Evolutionary conservation across 108 stramenopile species (phyloP), one percentile per base, ranked within the genome.

Genomic region (Bacterosira constricta): DNA sequence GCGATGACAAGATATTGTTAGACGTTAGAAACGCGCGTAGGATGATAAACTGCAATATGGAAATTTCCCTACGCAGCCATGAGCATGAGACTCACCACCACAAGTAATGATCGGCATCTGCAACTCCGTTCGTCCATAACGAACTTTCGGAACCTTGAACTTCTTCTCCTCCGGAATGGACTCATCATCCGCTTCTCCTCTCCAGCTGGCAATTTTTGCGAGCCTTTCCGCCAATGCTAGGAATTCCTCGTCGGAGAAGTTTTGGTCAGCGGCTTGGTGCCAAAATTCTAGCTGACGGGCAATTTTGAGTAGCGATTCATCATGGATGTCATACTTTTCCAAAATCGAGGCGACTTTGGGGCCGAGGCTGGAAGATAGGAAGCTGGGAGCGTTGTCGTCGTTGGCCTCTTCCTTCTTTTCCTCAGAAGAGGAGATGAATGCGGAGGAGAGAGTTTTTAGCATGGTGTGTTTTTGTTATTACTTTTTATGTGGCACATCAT

Each of bases 81-180:
- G n/a, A n/a, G n/a, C n/a, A n/a, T n/a, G n/a, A n/a, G 72, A 71
- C 85, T 84, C 84, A 21, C 85, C 89, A 8, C 91, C 91, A 53
- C 85, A 88, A 6, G 89, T 90, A 23, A 92, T 61, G 44, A 89
- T 85, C 20, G 91, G 88, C 83, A 92, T 92, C 58, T 80, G 65
- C 2, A 92, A 47, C 56, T 86, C 85, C 17, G 91, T 92, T 5
- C 57, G 47, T 1, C 91, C 91, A 75, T 86, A 92, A 49, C 89
- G 65, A 4, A 85, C 79, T 31, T 66, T 83, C 30, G 86, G 86
- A 0, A 82, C 52, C n/a, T 53, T 54, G 46, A 80, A 83, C 41
- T 50, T 45, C 23, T 47, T 4, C 36, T 64, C 69, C 0, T 42
- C 60, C n/a, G 27, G 18, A 6, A 55, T 55, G 15, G 45, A 56